Base-by-base conservation (phyloP, 129 eudicot genomes). In the Arctium lappa region DNA sequence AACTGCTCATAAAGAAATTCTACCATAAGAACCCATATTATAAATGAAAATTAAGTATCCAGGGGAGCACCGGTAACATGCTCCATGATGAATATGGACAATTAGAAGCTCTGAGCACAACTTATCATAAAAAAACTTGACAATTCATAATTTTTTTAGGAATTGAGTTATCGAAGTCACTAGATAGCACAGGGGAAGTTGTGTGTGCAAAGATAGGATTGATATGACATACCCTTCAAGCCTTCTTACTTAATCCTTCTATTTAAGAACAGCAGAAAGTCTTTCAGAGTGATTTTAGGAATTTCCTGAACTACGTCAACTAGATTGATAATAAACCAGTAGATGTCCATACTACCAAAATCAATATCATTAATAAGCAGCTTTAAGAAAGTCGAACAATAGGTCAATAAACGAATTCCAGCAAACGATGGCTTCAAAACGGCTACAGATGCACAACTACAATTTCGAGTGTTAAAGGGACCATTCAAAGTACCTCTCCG, bases 401-500 rank as follows among this genome's bases (percentile, higher is more conserved):
- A 68, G 31, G 8, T 63, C 40, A 46, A 22, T 8, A 48, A 80
- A 42, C 31, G 11, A 8, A 65, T 68, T 40, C 66, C 29, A 40
- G 75, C 11, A 40, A 69, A 74, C 7, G 33, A 22, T 32, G 56
- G 48, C 69, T 53, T 32, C 13, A 71, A 80, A 16, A 80, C 18
- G 72, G 72, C 38, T 70, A 80, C 22, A 72, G 69, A 80, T 46
- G 29, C 84, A 56, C 6, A 53, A 78, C 73, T 22, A 81, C 37
- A 75, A 74, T 69, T 53, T 18, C 73, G 5, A 70, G 73, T 73
- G 18, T 66, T 38, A 73, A 30, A 82, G 15, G 62, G 56, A 34
- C 60, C 73, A 40, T 69, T 75, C 33, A 80, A 31, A 78, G 13
- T 88, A 95, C 99, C 99, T 95, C 98, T 81, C 99, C 98, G 0